A percentile compares a stretch with the other conserved stretches of the same genome.
Evolutionary conservation across 208 protist genomes (phyloP).

Genomic region (Baffinella frigidus): DNA sequence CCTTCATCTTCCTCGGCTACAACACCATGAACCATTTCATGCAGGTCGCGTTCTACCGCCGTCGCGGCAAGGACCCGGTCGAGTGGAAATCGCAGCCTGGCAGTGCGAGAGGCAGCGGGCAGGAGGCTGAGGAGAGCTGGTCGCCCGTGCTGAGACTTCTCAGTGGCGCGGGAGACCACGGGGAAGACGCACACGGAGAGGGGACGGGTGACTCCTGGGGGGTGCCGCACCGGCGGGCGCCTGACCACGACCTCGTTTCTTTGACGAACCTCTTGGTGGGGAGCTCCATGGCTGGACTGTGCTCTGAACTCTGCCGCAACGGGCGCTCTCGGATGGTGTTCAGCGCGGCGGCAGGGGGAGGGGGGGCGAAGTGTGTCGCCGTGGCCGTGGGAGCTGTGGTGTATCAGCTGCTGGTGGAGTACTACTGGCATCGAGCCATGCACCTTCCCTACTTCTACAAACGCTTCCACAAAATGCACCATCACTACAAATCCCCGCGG

Average conservation of each 20-base stretch:
- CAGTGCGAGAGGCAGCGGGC: too few relatives aligned
- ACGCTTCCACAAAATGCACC: constrained; percentile 25
- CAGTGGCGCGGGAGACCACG: neutral
- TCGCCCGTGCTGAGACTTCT: neutral
- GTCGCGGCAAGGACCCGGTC: too few relatives aligned
- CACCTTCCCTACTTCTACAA: constrained; percentile 38
- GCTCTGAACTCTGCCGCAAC: neutral
- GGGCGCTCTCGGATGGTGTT: neutral
- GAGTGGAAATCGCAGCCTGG: too few relatives aligned
- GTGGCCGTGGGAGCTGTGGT: neutral
- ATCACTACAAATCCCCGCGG: neutral
- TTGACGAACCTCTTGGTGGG: neutral
- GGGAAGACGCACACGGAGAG: too few relatives aligned
- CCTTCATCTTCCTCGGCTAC: too few relatives aligned
- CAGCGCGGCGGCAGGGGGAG: neutral
- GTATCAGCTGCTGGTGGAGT: constrained; percentile 1
- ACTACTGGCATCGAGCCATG: constrained; percentile 57
- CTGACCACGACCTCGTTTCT: neutral
- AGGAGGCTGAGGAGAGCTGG: neutral
- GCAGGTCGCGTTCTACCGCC: too few relatives aligned
- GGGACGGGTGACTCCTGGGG: too few relatives aligned
- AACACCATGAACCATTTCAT: too few relatives aligned
- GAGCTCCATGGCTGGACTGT: neutral
- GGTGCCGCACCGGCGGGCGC: too few relatives aligned
- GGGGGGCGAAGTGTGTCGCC: neutral